phyloP scores from a whole-genome alignment of 2,329 filamentous ascomycete species.

The Aspergillus versicolor region DNA sequence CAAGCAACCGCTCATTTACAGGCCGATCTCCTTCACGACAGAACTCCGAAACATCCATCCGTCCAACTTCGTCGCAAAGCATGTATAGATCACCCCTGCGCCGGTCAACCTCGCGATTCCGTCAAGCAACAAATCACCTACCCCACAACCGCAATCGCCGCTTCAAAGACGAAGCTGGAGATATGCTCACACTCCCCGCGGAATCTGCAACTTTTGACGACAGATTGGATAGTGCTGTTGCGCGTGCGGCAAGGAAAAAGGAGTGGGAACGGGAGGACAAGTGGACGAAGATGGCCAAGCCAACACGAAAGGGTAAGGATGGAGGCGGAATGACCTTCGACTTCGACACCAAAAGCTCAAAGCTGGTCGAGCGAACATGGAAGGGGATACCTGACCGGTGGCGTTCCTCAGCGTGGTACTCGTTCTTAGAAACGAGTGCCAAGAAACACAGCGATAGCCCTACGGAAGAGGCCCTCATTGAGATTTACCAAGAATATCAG shows the following conservation, averaged over 20 bases:
- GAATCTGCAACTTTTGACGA: constrained; percentile 49
- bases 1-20: constrained; percentile 45
- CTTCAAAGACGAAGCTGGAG: constrained; percentile 59
- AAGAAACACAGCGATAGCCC: constrained; percentile 61
- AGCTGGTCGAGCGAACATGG: constrained; percentile 89
- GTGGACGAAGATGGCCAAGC: constrained; percentile 66
- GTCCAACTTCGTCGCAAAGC: constrained; percentile 49
- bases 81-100: constrained; percentile 42
- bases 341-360: constrained; percentile 79
- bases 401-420: constrained; percentile 91
- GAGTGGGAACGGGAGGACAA: constrained; percentile 64
- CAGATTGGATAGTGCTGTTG: constrained; percentile 48
- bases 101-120: constrained; percentile 46
- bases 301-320: constrained; percentile 43
- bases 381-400: constrained; percentile 97
- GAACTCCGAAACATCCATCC: constrained; percentile 44
- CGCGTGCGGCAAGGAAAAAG: constrained; percentile 54
- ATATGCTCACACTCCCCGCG: constrained; percentile 64
- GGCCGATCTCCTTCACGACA: constrained; percentile 41
- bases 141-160: constrained; percentile 56
- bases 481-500: constrained; percentile 71
- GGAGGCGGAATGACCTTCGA: constrained; percentile 67
- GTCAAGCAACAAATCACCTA: constrained; percentile 53
- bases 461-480: constrained; percentile 69
- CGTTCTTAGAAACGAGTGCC: constrained; percentile 79